Percentiles rank a stretch among this genome's conserved stretches.
phyloP scores from a whole-genome alignment of 2,329 filamentous ascomycete genomes.

The Elsinoe arachidis region DNA sequence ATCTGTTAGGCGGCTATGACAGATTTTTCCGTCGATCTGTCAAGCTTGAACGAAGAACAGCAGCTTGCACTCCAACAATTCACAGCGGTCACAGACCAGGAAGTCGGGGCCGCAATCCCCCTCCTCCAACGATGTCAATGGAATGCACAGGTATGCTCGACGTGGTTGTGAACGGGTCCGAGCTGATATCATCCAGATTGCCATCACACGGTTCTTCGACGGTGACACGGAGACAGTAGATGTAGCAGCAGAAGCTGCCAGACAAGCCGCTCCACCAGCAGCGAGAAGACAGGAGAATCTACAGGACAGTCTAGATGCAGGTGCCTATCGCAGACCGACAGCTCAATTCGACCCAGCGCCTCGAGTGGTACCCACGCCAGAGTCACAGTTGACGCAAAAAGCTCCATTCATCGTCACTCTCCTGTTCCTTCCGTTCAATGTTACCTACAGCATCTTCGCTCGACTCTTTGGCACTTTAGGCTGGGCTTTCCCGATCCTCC shows the following conservation, averaged over 20 bases:
- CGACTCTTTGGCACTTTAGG: slow-evolving; percentile 63
- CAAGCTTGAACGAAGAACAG: slow-evolving; percentile 66
- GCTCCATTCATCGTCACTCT: slow-evolving; percentile 69
- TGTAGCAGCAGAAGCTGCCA: slow-evolving; percentile 65
- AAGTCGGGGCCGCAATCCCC: slow-evolving; percentile 64
- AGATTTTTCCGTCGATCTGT: slow-evolving; percentile 45
- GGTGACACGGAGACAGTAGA: slow-evolving; percentile 85
- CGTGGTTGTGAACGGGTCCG: neutral
- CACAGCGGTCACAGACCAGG: slow-evolving; percentile 78
- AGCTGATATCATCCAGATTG: slow-evolving; percentile 54
- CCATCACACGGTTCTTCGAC: slow-evolving; percentile 95
- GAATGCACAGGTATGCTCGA: slow-evolving; percentile 68
- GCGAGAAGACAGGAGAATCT: slow-evolving; percentile 65
- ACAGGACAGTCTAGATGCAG: slow-evolving; percentile 40
- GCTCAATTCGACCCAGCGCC: slow-evolving; percentile 60
- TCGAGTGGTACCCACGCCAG: slow-evolving; percentile 69
- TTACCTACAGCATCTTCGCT: slow-evolving; percentile 65
- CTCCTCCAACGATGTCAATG: slow-evolving; percentile 81
- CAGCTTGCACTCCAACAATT: slow-evolving; percentile 82
- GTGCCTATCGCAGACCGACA: slow-evolving; percentile 15
- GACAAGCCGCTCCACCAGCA: slow-evolving; percentile 49
- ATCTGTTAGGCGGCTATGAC: slow-evolving; percentile 23
- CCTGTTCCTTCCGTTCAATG: slow-evolving; percentile 70
- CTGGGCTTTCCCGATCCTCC: slow-evolving; percentile 73
- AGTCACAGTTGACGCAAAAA: slow-evolving; percentile 55